Conservation (phyloP, 2,329 filamentous ascomycete genomes). For the Fusarium algeriense region DNA sequence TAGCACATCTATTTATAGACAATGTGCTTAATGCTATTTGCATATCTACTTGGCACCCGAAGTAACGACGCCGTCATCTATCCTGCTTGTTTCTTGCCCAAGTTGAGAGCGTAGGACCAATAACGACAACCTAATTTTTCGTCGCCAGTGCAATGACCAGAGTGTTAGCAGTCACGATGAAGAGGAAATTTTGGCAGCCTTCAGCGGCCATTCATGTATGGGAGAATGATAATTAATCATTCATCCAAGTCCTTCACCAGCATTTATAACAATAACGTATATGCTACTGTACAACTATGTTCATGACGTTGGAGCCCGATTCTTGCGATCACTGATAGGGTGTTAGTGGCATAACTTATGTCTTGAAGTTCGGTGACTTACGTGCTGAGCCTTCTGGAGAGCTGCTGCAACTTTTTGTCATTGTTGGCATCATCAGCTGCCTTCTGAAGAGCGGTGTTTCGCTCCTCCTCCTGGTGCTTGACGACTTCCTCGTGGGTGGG, state of each 20-base stretch:
- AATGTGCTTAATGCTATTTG: conserved; percentile 39
- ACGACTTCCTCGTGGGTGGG: conserved; percentile 93
- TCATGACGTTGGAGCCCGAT: conserved; percentile 45
- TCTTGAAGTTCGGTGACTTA: conserved; percentile 55
- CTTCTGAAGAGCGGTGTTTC: conserved; percentile 85
- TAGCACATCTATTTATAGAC: conserved; percentile 40
- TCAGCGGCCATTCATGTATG: conserved; percentile 34
- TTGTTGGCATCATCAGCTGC: conserved; percentile 92
- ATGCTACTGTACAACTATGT: conserved; percentile 46
- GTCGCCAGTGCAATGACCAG: conserved; percentile 19
- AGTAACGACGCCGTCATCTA: conserved; percentile 37
- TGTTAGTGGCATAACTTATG: background rate
- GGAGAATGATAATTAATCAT: conserved; percentile 34
- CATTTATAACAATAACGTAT: conserved; percentile 40
- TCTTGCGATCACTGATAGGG: conserved; percentile 47
- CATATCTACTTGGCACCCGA: conserved; percentile 38
- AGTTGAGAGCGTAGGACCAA: conserved; percentile 25
- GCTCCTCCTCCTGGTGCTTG: conserved; percentile 83
- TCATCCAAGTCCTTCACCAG: conserved; percentile 37
- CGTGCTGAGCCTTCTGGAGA: conserved; percentile 96
- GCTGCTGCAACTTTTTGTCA: conserved; percentile 85
- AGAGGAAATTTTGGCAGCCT: conserved; percentile 36
- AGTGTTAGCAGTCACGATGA: conserved; percentile 37
- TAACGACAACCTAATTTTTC: conserved; percentile 18
- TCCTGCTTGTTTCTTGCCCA: conserved; percentile 33